Base-by-base conservation (phyloP, 805 yeast genomes). In the Debaryomyces castellii region DNA sequence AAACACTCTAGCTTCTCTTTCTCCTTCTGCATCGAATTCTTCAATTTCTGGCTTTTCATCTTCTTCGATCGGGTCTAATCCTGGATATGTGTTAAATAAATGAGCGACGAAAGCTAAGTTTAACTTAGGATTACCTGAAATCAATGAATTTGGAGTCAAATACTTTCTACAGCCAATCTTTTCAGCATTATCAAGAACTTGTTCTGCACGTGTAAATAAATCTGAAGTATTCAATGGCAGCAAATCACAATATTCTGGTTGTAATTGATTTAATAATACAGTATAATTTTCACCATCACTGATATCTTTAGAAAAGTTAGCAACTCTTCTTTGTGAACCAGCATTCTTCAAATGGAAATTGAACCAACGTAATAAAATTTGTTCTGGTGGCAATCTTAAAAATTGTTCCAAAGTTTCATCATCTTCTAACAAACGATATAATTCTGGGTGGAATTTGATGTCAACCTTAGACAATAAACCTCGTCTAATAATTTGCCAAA, bases 11-110 rank as follows among this genome's bases (percentile, higher is more conserved):
- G 99, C 99, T 73, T 94, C 99, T 72, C 99, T 87, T 72, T 94
- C 99, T 51, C 99, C 99, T 71, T 94, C 99, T 21, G 99, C 99
- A 64, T 94, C 99, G 60, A 94, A 94, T 55, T 89, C 98, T 73
- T 94, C 99, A 56, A 94, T 89, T 63, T 91, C 98, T 23, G 94
- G 88, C 57, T 83, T 86, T 66, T 92, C 97, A 47, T 73, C 76
- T 69, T 91, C 98, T 61, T 89, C 95, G 52, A 92, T 80, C 47
- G 98, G 98, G 49, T 91, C 98, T 53, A 94, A 78, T 41, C 99
- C 98, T 40, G 99, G 99, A 63, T 89, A 83, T 5, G 96, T 92
- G 73, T 94, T 94, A 78, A 94, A 94, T 63, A 94, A 75, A 64
- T 94, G 96, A 36, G 99, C 99, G 48, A 94, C 97, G 66, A 94